Percentiles rank a stretch among this genome's conserved stretches.
Evolutionary conservation across 805 yeast genomes (phyloP).

Genomic region (Barnettozyma vustinii): DNA sequence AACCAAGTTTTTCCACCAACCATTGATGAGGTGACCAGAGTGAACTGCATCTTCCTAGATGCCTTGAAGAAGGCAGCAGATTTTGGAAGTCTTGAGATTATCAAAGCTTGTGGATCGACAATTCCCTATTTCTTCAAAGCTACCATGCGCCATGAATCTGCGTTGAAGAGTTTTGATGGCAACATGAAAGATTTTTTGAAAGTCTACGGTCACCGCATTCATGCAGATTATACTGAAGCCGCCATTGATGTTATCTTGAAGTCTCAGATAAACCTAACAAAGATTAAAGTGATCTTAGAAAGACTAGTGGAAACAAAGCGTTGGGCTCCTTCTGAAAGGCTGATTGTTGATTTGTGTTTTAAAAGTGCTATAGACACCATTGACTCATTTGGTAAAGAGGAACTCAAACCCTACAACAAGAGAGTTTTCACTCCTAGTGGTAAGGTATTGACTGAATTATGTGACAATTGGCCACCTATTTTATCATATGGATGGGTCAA

Average conservation of each 20-base stretch:
- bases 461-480: constrained; percentile 82
- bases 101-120: constrained; percentile 75
- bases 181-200: constrained; percentile 39
- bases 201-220: constrained; percentile 28
- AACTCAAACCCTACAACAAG: constrained; percentile 44
- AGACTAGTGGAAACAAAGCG: constrained; percentile 48
- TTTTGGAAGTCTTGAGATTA: constrained; percentile 67
- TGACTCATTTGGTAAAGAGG: constrained; percentile 71
- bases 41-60: constrained; percentile 79
- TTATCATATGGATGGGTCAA: constrained; percentile 86
- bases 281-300: constrained; percentile 60
- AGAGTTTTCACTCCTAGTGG: constrained; percentile 90
- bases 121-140: constrained; percentile 92
- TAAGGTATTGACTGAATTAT: constrained; percentile 76
- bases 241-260: constrained; percentile 57
- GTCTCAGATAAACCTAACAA: constrained; percentile 66
- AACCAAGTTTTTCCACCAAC: constrained; percentile 91
- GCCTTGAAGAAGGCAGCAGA: constrained; percentile 62
- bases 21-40: constrained; percentile 86
- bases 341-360: constrained; percentile 36
- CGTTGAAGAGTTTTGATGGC: constrained; percentile 58
- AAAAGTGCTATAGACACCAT: constrained; percentile 57
- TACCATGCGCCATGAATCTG: constrained; percentile 91
- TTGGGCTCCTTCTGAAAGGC: constrained; percentile 32
- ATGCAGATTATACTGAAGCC: constrained; percentile 39